Base-by-base conservation (phyloP, 176 grass and related monocot species). In the Cenchrus americanus region DNA sequence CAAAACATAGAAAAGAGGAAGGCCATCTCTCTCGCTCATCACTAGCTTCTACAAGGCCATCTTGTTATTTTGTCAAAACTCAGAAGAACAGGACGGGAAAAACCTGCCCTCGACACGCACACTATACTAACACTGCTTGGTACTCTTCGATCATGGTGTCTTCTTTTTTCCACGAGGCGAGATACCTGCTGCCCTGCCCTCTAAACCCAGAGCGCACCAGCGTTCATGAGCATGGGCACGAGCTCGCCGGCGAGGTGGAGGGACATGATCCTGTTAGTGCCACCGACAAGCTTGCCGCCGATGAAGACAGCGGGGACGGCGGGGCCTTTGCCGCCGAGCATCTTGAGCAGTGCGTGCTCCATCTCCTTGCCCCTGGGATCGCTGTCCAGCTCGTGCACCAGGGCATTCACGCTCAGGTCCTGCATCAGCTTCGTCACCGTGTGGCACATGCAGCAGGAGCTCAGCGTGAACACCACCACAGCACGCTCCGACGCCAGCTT, bases 381-480 rank as follows among this genome's bases (percentile, higher is more conserved):
- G n/a, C 76, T 49, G 83, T 91, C 92, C 26, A 94, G 89, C 79
- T 94, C 92, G 49, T 89, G 63, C 57, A 94, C 73, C 49, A 74
- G 60, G 3, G 75, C 87, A 41, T 87, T 91, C 13, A 97, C 94
- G 1, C 89, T 68, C 19, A 97, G 87, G 14, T 92, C 90, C 21
- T 66, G 41, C 69, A 97, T 85, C 11, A 97, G 92, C 18, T 77
- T 78, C 57, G 89, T 92, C 80, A 97, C 80, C 0, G 92, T 90
- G 83, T 94, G 92, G 86, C 87, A 92, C 92, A 97, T 97, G 94
- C 90, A 94, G 77, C 90, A 94, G 4, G 83, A 83, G 80, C 88
- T 97, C 68, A 79, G 61, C 72, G 89, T 97, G 90, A 97, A 94
- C 57, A 97, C 57, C 34, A 92, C 94, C 62, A 97, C 90, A 5